Conservation (phyloP, 495 filamentous ascomycete species). For the Neurospora discreta region DNA sequence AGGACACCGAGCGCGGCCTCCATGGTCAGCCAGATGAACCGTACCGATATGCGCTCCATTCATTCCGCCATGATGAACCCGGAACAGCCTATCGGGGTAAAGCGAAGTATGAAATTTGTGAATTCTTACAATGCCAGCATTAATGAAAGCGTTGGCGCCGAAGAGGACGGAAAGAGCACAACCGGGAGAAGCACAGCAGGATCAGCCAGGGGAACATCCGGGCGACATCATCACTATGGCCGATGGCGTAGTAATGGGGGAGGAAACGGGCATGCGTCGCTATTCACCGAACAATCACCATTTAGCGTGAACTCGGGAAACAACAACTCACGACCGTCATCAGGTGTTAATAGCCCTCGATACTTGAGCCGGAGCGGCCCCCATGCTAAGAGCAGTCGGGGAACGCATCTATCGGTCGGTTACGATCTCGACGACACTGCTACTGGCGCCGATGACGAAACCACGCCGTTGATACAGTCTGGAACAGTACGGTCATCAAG, state of each 20-base stretch:
- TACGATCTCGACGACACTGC: conserved; percentile 46
- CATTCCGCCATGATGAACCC: conserved; percentile 51
- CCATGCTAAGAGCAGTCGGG: conserved; percentile 13
- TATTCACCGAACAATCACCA: conserved; percentile 72
- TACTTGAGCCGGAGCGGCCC: conserved; percentile 19
- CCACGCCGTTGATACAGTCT: conserved; percentile 60
- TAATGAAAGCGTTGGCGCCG: conserved; percentile 42
- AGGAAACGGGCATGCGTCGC: conserved; percentile 54
- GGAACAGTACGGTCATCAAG: conserved; percentile 44
- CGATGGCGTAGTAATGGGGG: conserved; percentile 52
- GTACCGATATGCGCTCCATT: conserved; percentile 48
- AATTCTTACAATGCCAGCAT: conserved; percentile 59
- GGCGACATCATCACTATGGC: conserved; percentile 62
- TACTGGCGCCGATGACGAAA: conserved; percentile 75
- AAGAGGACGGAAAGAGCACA: conserved; percentile 48
- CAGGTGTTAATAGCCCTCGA: conserved; percentile 47
- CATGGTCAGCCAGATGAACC: conserved; percentile 69
- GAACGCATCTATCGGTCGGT: conserved; percentile 21
- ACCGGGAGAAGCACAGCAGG: conserved; percentile 47
- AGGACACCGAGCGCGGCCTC: conserved; percentile 92
- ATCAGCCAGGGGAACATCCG: conserved; percentile 52
- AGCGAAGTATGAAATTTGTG: conserved; percentile 98
- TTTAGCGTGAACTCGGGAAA: conserved; percentile 32
- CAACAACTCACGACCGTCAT: conserved; percentile 43
- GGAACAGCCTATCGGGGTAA: conserved; percentile 58